Evolutionary conservation across 2,329 filamentous ascomycete species (phyloP), one percentile per base, ranked within the genome.

Genomic region (Dryadomyces quercus-mongolicae): DNA sequence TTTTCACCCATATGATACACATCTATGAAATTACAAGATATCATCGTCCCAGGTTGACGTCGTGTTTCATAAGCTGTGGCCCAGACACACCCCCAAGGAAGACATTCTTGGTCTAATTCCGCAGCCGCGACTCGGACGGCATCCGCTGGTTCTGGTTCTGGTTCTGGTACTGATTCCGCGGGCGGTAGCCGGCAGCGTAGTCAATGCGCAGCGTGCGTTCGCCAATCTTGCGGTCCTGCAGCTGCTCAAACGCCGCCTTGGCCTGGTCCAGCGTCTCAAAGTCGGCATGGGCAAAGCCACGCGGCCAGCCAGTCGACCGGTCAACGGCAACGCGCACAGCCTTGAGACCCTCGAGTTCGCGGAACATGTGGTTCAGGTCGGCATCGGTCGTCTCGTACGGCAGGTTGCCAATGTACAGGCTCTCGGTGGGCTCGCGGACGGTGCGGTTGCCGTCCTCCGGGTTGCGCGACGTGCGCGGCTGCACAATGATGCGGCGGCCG

Each of bases 301-400:
- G 78, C 42, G 86, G 86, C 70, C 86, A 84, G 48, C 89, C 89
- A 7, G 86, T 90, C 59, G 82, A 77, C 62, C 86, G 80, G 69
- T 95, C 88, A 62, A 93, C 85, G 52, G 89, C 86, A 54, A 95
- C 84, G 57, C 90, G 82, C 49, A 95, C 82, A 62, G 91, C 86
- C 53, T 77, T 70, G 49, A 92, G 77, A 66, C 87, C 85, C 51
- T 77, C 72, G 56, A 94, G 74, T 22, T 81, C 76, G 55, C 76
- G 73, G 77, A 95, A 92, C 25, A 94, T 69, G 53, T 82, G 76
- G 69, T 91, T 90, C 53, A 95, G 74, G 63, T 95, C 89, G 53
- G 80, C 79, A 64, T 95, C 89, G 9, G 85, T 86, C 72, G 91
- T 85, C 70, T 94, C 86, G 65, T 86, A 93, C 12, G 87, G 83